phyloP scores from a whole-genome alignment of 768 basidiomycete genomes.

The Suillus spraguei region DNA sequence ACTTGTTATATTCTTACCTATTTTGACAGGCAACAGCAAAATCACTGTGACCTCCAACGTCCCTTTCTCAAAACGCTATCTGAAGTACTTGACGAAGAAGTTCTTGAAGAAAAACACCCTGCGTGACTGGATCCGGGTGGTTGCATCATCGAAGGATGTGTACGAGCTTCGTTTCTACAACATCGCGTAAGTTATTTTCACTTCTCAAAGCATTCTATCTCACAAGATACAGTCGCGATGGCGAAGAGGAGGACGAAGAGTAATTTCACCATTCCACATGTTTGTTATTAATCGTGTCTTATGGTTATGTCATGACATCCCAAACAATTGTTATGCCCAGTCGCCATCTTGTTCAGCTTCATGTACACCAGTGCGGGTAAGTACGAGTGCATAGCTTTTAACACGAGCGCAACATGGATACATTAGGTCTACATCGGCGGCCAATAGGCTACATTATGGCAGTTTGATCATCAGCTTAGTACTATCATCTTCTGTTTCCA shows the following conservation, averaged over 20 bases:
- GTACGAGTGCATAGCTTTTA: not conserved
- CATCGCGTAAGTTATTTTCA: conserved; percentile 62
- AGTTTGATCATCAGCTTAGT: conserved; percentile 20
- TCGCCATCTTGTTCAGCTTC: not conserved
- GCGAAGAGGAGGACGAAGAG: conserved; percentile 60
- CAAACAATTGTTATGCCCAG: not conserved
- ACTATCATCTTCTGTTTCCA: conserved; percentile 31
- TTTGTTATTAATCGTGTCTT: conserved; percentile 7
- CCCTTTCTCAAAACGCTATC: conserved; percentile 94
- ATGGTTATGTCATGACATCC: conserved; percentile 10
- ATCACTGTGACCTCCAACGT: conserved; percentile 85
- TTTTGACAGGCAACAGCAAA: conserved; percentile 65
- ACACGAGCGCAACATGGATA: not conserved
- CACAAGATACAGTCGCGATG: conserved; percentile 41
- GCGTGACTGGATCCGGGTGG: conserved; percentile 95
- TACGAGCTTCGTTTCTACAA: conserved; percentile 97
- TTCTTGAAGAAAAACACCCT: conserved; percentile 97
- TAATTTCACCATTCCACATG: conserved; percentile 16
- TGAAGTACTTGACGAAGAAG: conserved; percentile 99
- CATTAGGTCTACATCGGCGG: not conserved
- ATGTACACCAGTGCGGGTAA: not conserved
- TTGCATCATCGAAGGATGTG: conserved; percentile 89
- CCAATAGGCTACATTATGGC: not conserved
- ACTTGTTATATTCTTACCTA: conserved; percentile 10
- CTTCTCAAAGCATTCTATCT: conserved; percentile 6